Evolutionary conservation across 257 asterid genomes (phyloP), one percentile per base, ranked within the genome.

Genomic region (Solanum piurae): DNA sequence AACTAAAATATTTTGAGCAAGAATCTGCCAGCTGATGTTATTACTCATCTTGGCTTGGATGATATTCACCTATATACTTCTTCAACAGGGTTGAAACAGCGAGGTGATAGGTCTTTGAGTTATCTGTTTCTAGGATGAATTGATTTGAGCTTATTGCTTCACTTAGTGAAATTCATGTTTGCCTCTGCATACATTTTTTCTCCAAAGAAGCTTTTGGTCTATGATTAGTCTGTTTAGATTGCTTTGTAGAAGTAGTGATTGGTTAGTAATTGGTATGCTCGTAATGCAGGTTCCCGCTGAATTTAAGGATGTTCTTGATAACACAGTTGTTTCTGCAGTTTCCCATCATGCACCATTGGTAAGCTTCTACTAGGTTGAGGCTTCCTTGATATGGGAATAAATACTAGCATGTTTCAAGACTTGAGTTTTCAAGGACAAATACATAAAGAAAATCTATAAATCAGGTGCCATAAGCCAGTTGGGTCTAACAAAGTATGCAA

Each of bases 261-360:
- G 68, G 55, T 55, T 42, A 16, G 40, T 86, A 72, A 88, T 80
- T 82, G 84, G 85, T 87, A 44, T 90, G 86, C 58, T 83, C 60
- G 83, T 58, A 73, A 72, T 86, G 89, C 92, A 97, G 99, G 99
- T 97, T 92, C 99, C 99, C 72, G 93, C 88, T 86, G 99, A 96
- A 88, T 93, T 97, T 90, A 96, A 94, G 94, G 96, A 92, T 89
- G 98, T 94, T 89, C 95, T 97, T 88, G 99, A 97, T 92, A 93
- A 94, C 92, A 94, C 99, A 23, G 95, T 96, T 91, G 96, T 97
- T 88, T 93, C 95, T 66, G 95, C 98, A 75, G 92, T 97, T 89
- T 93, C 98, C 87, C 94, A 93, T 91, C 87, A 88, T 85, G 94
- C 98, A 29, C 95, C 98, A 23, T 87, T 96, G 95, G 99, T 97